A percentile compares a stretch with the other conserved stretches of the same genome.
phyloP scores from a whole-genome alignment of 345 rosid species.

The Xanthoceras sorbifolium region DNA sequence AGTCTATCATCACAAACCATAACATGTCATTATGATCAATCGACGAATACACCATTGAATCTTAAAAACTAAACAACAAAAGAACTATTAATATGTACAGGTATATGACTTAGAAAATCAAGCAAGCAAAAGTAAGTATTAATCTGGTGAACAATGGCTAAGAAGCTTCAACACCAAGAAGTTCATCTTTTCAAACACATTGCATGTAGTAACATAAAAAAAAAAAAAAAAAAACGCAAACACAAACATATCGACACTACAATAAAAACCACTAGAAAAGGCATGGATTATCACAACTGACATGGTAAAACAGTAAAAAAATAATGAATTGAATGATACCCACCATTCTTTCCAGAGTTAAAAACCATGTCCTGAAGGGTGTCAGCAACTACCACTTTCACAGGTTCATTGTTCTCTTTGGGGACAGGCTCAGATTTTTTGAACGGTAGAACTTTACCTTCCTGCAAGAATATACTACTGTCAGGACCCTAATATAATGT shows the following conservation, averaged over 20 bases:
- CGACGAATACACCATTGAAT: too few species aligned
- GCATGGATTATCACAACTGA: not conserved
- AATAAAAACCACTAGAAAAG: not conserved
- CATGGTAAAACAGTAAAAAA: not conserved
- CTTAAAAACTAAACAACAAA: not conserved
- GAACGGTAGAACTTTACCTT: slow-evolving; percentile 66
- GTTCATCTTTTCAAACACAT: not conserved
- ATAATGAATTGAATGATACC: not conserved
- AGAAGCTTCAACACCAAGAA: not conserved
- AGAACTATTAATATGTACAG: not conserved
- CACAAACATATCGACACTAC: not conserved
- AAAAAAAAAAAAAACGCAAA: too few species aligned
- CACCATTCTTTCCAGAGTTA: slow-evolving; percentile 89
- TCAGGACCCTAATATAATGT: not conserved
- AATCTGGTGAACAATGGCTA: not conserved
- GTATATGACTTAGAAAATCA: too few species aligned
- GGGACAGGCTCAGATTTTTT: slow-evolving; percentile 93
- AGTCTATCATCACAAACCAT: not conserved
- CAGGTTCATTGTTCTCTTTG: slow-evolving; percentile 76
- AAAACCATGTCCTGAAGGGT: slow-evolving; percentile 68
- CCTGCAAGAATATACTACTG: slow-evolving; percentile 49
- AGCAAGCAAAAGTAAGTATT: too few species aligned
- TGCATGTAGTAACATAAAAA: not conserved
- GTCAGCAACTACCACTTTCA: slow-evolving; percentile 93
- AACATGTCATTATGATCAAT: not conserved